Base-by-base conservation (phyloP, 2,329 filamentous ascomycete species). In the Colletotrichum sp. region DNA sequence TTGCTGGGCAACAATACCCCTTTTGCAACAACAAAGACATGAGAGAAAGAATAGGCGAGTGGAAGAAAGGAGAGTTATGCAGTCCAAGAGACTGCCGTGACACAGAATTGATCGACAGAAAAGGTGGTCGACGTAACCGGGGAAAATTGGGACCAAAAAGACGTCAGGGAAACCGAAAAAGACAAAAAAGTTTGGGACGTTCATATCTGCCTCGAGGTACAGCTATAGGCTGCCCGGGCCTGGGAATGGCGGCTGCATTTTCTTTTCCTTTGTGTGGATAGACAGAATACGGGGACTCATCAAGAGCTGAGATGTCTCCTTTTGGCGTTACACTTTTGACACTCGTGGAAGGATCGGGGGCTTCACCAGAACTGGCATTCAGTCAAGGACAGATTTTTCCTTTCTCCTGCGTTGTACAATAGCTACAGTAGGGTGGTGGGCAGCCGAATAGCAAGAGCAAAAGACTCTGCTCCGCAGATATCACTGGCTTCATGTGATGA, bases 301-400 rank as follows among this genome's bases (percentile, higher is more conserved):
- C 89, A 91, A 91, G 89, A 86, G 89, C 89, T 91, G 89, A 90
- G 84, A 83, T 79, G 87, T 89, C 88, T 89, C 87, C 84, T 75
- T 76, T 73, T 65, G 73, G 73, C 73, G 73, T 76, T 72, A 18
- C 34, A 65, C 26, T 62, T 48, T 48, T 34, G 70, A 73, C 43
- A 38, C 70, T 60, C 38, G 32, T 16, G 32, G 34, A 21, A 48
- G 43, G 9, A 48, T 10, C 10, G 38, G 30, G 32, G n/a, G 36
- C 32, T 43, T 61, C 18, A 36, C 58, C 48, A 38, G 26, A 48
- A 13, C 8, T 18, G 38, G 32, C 62, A 67, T 58, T 72, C 58
- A 34, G 34, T 58, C 32, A 24, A 12, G 61, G 55, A 75, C 38
- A 56, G 26, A 24, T 68, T 69, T 69, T 36, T 32, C 52, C 56